Base-by-base conservation (phyloP, 306 rosid species). In the Oemleria cerasiformis region DNA sequence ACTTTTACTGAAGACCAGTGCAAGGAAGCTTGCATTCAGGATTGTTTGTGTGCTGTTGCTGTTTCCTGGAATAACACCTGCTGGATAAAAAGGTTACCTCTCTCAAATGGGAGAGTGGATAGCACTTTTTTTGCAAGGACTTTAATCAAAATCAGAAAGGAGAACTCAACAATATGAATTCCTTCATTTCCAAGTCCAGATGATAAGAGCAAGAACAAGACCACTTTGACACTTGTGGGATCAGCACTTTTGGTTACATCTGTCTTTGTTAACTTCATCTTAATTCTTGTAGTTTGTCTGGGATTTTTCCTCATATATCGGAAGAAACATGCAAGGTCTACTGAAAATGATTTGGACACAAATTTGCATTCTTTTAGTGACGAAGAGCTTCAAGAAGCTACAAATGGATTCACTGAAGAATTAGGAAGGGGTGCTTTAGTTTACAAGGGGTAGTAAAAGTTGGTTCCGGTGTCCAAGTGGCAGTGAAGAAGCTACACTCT, bases 81-180 rank as follows among this genome's bases (percentile, higher is more conserved):
- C 41, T 77, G 77, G 80, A 82, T 79, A 78, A 85, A 82, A 77
- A 82, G 53, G 74, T 44, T 79, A 14, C 84, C 86, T 8, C 81
- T 82, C 60, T 79, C 81, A 0, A 82, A 79, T 53, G 86, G 89
- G 54, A 79, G 83, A 43, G 70, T 30, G 36, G 67, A 67, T n/a
- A 4, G 4, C 0, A 13, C 11, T n/a, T 51, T 39, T 16, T 36
- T 36, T 8, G 50, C 76, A 30, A 38, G 17, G 72, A 42, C 44
- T 16, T 77, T 70, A 34, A 19, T 77, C 66, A 77, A 70, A 64
- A 41, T 77, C 13, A 39, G 53, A 1, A 77, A 20, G 41, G 42
- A 36, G 2, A 53, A 53, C 8, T 54, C 12, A 7, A 17, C 14
- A 41, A 41, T 41, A 41, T 2, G 3, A 41, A 41, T 2, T 41